A percentile compares a stretch with the other conserved stretches of the same genome.
phyloP scores from a whole-genome alignment of 225 moss, liverwort and hornwort species.

The Marchantia paleacea region DNA sequence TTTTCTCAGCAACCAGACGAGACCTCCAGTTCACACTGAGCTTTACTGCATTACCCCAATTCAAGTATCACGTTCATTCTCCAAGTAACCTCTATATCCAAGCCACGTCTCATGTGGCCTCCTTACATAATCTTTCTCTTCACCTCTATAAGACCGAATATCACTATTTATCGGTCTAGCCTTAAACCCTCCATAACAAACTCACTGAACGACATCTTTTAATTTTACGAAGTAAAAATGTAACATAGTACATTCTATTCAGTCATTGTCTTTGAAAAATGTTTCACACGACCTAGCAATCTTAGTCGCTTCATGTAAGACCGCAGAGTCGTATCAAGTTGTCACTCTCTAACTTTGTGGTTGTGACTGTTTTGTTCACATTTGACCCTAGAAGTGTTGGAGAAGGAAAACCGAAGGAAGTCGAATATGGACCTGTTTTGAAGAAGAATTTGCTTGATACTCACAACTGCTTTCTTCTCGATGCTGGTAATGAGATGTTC shows the following conservation, averaged over 20 bases:
- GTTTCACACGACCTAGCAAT: too few relatives aligned
- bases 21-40: constrained; percentile 9
- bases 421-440: constrained; percentile 47
- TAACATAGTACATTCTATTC: background rate
- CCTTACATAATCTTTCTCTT: background rate
- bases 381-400: constrained; percentile 69
- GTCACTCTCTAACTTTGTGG: background rate
- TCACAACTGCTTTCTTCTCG: constrained; percentile 68
- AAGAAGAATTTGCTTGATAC: constrained; percentile 60
- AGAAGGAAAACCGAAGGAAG: constrained; percentile 69
- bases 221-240: background rate
- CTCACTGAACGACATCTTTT: background rate
- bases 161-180: background rate
- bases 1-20: constrained; percentile 5
- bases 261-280: too few relatives aligned
- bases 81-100: constrained; percentile 20
- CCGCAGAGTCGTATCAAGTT: background rate
- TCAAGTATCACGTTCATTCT: background rate
- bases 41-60: background rate
- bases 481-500: constrained; percentile 70
- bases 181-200: background rate
- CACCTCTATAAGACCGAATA: background rate
- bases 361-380: constrained; percentile 26
- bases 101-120: background rate
- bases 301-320: too few relatives aligned